Percentiles rank a stretch among this genome's conserved stretches.
phyloP scores from a whole-genome alignment of 306 rosid genomes.

The Oemleria cerasiformis region DNA sequence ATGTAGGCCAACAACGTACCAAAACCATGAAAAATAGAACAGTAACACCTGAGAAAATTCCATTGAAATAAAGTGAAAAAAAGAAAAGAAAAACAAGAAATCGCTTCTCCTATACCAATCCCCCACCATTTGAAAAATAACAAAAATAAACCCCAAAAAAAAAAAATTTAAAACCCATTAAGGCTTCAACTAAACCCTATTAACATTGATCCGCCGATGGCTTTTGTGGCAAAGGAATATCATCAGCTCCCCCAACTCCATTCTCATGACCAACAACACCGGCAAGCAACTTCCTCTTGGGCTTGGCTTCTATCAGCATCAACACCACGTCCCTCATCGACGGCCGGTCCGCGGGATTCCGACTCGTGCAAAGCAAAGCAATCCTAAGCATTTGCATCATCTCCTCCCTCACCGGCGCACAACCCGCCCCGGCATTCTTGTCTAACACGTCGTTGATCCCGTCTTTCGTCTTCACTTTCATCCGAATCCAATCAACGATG shows the following conservation, averaged over 20 bases:
- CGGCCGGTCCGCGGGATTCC: slow-evolving; percentile 74
- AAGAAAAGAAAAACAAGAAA: slow-evolving; percentile 33
- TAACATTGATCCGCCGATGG: slow-evolving; percentile 41
- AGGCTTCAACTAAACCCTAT: slow-evolving; percentile 26
- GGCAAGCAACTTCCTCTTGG: slow-evolving; percentile 57
- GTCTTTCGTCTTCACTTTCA: slow-evolving; percentile 54
- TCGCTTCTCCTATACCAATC: slow-evolving; percentile 89
- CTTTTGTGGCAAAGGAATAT: slow-evolving; percentile 53
- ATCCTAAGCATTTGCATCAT: slow-evolving; percentile 88
- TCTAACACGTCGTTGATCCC: slow-evolving; percentile 55
- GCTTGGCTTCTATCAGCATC: slow-evolving; percentile 85
- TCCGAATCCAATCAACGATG: slow-evolving; percentile 80
- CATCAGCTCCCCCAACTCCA: slow-evolving; percentile 23
- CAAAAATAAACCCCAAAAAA: slow-evolving; percentile 3
- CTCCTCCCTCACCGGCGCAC: slow-evolving; percentile 59
- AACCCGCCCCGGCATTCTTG: slow-evolving; percentile 65
- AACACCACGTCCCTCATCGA: slow-evolving; percentile 86
- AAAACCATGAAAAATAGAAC: not conserved
- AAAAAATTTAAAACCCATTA: not conserved
- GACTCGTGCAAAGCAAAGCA: slow-evolving; percentile 82
- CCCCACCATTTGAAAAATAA: slow-evolving; percentile 56
- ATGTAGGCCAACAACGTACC: not conserved
- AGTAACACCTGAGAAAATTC: slow-evolving; percentile 44
- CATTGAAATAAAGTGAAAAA: slow-evolving; percentile 26
- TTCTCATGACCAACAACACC: slow-evolving; percentile 15